phyloP scores from a whole-genome alignment of 2,329 filamentous ascomycete species.

The Aspergillus spinulosporus region DNA sequence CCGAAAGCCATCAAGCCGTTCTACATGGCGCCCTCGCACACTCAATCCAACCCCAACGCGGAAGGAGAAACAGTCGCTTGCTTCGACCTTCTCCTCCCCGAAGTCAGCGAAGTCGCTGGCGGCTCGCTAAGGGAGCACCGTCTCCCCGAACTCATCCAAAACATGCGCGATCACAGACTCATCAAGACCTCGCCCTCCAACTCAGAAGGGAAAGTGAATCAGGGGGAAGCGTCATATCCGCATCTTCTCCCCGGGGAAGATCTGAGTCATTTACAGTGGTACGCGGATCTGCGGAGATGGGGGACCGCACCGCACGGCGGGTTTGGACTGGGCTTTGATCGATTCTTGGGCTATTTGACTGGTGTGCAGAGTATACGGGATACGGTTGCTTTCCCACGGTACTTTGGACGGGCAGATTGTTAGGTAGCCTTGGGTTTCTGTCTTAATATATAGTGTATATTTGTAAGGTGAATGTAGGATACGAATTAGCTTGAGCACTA shows the following conservation, averaged over 20 bases:
- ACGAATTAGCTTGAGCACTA: too few relatives aligned
- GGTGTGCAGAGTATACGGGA: constrained; percentile 82
- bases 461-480: neutral
- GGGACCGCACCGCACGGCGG: constrained; percentile 90
- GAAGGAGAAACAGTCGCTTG: constrained; percentile 69
- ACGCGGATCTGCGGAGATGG: constrained; percentile 82
- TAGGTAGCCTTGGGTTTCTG: constrained; percentile 16
- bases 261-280: constrained; percentile 69
- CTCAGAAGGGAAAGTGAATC: constrained; percentile 13
- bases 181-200: constrained; percentile 33
- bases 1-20: constrained; percentile 89
- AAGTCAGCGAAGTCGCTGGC: constrained; percentile 81
- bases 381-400: constrained; percentile 81
- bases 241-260: constrained; percentile 41
- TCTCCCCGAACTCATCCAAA: constrained; percentile 63
- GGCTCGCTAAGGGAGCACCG: constrained; percentile 88
- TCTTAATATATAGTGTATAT: constrained; percentile 1
- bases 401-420: constrained; percentile 56
- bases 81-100: constrained; percentile 85
- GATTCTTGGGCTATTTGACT: constrained; percentile 77
- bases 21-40: constrained; percentile 68
- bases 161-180: constrained; percentile 70
- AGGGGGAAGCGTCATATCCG: constrained; percentile 33
- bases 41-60: neutral
- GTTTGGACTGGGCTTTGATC: constrained; percentile 87